phyloP scores from a whole-genome alignment of 768 basidiomycete species.

The Mycena crocata region DNA sequence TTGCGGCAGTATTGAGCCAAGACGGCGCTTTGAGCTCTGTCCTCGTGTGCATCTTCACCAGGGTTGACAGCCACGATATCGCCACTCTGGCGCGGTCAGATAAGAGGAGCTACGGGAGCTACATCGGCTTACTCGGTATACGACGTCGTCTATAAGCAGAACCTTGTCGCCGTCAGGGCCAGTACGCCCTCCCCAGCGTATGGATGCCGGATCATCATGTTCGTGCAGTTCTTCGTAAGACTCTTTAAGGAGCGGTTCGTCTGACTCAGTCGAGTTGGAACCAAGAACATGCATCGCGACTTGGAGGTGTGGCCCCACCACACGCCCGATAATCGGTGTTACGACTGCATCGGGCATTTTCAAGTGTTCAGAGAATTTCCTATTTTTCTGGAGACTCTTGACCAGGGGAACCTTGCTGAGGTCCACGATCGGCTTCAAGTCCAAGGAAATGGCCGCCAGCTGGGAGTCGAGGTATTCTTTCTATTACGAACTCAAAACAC shows the following conservation, averaged over 20 bases:
- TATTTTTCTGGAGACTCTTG: neutral
- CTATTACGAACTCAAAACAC: slow-evolving; percentile 1
- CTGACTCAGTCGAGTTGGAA: neutral
- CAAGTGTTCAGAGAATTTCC: neutral
- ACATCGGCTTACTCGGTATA: neutral
- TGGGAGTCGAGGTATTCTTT: neutral
- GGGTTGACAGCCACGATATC: slow-evolving; percentile 21
- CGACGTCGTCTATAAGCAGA: slow-evolving; percentile 1
- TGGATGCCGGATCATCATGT: neutral
- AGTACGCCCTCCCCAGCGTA: neutral
- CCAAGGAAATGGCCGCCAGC: neutral
- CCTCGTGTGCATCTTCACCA: slow-evolving; percentile 3
- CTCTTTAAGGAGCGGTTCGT: neutral
- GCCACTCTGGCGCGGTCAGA: slow-evolving; percentile 2
- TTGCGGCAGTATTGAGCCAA: slow-evolving; percentile 8
- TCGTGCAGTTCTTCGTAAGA: neutral
- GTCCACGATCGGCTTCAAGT: neutral
- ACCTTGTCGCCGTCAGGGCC: neutral
- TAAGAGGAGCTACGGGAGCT: neutral
- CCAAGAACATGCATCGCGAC: slow-evolving; percentile 2
- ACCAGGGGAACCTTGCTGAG: slow-evolving; percentile 1
- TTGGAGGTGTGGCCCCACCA: neutral
- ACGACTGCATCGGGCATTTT: slow-evolving; percentile 11
- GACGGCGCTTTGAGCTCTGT: slow-evolving; percentile 1
- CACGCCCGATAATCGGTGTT: slow-evolving; percentile 17